Evolutionary conservation across 1,284 basidiomycete species (phyloP), one percentile per base, ranked within the genome.

Genomic region (Leccinum pallidistipes): DNA sequence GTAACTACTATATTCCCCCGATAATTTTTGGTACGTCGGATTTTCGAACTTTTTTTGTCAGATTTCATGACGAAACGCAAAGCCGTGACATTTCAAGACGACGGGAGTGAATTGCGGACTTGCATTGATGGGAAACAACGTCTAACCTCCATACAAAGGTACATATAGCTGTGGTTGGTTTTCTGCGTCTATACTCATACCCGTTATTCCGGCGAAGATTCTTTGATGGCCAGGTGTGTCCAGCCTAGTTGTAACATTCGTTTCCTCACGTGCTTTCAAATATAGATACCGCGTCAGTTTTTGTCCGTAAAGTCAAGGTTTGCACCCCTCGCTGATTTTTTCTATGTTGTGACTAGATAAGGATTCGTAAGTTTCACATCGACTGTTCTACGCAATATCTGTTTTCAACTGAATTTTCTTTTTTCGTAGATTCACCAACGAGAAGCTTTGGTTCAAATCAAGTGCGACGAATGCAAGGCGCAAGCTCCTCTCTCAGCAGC

Each of bases 111-210:
- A 62, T 65, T 69, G 9, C 75, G 80, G 16, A 78, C 75, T 2
- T 84, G 83, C 59, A 83, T 84, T 24, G 83, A 84, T 60, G 83
- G 83, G 10, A 84, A 84, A 66, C 83, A 84, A 57, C 77, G 83
- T 21, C 64, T 84, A 63, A 84, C 84, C 1, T 84, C 83, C 0
- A 81, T 85, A 16, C 78, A 78, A 58, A 76, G 75, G 83, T 83
- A 63, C 53, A 10, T 11, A 66, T 65, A 21, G 29, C 18, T 14
- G 12, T 14, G 45, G 12, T 3, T 43, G 3, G 3, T 16, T 32
- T 36, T 36, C 2, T 53, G 7, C 9, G 14, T 7, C 3, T 31
- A 18, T 24, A 27, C 57, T 66, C n/a, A 45, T 21, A 34, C n/a
- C 24, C 14, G 16, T 52, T 31, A 21, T 27, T 43, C 24, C 11